A percentile compares a stretch with the other conserved stretches of the same genome.
These are phyloP conservation scores for Mycena olivaceomarginata DNA, from an alignment of 768 basidiomycete genomes.

Conservation along the genomic window DNA sequence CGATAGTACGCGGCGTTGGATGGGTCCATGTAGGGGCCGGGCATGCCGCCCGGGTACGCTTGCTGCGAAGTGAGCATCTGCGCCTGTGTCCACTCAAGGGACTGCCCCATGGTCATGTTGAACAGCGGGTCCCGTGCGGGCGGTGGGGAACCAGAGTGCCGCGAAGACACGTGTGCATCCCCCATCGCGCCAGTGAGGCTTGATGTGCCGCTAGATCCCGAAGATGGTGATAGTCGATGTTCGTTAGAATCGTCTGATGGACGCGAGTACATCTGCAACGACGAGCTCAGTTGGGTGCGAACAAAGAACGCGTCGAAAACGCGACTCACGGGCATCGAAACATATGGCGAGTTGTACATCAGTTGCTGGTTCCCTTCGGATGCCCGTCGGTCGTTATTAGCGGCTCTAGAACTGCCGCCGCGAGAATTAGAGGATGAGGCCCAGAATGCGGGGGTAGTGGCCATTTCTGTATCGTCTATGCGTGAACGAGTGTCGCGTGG, in stretches of 20 bases:
- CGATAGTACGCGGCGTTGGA: slow-evolving; percentile 52
- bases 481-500: slow-evolving; percentile 53
- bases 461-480: slow-evolving; percentile 59
- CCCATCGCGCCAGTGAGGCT: slow-evolving; percentile 81
- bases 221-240: slow-evolving; percentile 55
- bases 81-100: slow-evolving; percentile 32
- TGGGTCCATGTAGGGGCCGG: slow-evolving; percentile 33
- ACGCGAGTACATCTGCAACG: slow-evolving; percentile 55
- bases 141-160: slow-evolving; percentile 50
- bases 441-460: slow-evolving; percentile 57
- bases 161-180: slow-evolving; percentile 62
- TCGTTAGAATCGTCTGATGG: slow-evolving; percentile 51
- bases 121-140: slow-evolving; percentile 38
- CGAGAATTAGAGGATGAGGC: slow-evolving; percentile 53
- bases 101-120: slow-evolving; percentile 40
- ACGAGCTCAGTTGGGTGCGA: slow-evolving; percentile 1
- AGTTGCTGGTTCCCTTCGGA: slow-evolving; percentile 61
- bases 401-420: slow-evolving; percentile 55
- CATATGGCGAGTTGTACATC: slow-evolving; percentile 46
- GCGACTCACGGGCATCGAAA: slow-evolving; percentile 59
- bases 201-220: slow-evolving; percentile 67
- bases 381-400: slow-evolving; percentile 54
- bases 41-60: slow-evolving; percentile 27
- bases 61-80: slow-evolving; percentile 33
- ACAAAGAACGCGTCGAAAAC: slow-evolving; percentile 34